Conservation (phyloP, 495 filamentous ascomycete species). For the Aspergillus nidulans region DNA sequence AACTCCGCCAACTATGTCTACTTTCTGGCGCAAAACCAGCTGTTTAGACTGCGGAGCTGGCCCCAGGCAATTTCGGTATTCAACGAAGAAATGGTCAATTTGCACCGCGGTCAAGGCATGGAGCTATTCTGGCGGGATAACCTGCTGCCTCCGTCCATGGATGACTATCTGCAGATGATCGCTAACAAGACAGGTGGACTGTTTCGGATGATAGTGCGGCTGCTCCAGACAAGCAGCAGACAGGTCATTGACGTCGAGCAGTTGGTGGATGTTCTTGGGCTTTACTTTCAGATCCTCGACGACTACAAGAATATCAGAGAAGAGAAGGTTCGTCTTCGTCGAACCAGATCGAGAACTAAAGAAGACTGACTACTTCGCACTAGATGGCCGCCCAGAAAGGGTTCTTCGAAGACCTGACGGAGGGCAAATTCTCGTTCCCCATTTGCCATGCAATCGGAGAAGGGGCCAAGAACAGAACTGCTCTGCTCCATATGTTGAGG, state of each 20-base stretch:
- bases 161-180: constrained; percentile 93
- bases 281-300: constrained; percentile 86
- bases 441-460: too few relatives aligned
- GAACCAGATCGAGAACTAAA: too few relatives aligned
- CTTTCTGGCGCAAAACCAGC: too few relatives aligned
- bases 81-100: constrained; percentile 73
- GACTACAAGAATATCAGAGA: constrained; percentile 87
- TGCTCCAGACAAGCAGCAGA: constrained; percentile 61
- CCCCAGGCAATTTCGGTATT: constrained; percentile 13
- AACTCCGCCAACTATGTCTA: too few relatives aligned
- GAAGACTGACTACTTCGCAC: too few relatives aligned
- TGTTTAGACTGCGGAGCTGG: too few relatives aligned
- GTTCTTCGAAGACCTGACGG: constrained; percentile 83
- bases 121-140: constrained; percentile 90
- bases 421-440: constrained; percentile 91
- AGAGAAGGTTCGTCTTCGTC: too few relatives aligned
- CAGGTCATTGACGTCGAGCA: too few relatives aligned
- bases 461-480: too few relatives aligned
- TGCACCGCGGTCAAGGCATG: constrained; percentile 89
- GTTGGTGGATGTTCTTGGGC: constrained; percentile 48
- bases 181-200: constrained; percentile 89
- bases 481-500: too few relatives aligned
- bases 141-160: constrained; percentile 77
- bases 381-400: too few relatives aligned
- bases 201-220: constrained; percentile 76